Base-by-base conservation (phyloP, 2,329 filamentous ascomycete genomes). In the Sporothrix sp. region DNA sequence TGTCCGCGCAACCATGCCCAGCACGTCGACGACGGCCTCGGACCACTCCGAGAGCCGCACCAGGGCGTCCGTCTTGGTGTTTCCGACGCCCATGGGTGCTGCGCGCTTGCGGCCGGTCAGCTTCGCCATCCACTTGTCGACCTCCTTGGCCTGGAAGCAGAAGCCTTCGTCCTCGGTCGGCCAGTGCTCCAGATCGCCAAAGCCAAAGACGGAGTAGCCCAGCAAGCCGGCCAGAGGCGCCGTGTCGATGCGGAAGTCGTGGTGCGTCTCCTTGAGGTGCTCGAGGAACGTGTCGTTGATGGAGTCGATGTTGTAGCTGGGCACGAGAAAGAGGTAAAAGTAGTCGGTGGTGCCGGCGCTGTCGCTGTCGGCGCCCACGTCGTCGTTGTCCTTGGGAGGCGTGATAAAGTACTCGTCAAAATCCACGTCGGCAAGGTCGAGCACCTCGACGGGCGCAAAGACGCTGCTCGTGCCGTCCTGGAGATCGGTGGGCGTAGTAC, bases 71-170 rank as follows among this genome's bases (percentile, higher is more conserved):
- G 54, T 32, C 66, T 89, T 94, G 52, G 85, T 78, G 66, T 97
- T 89, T 2, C 85, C 88, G 74, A 91, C 83, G 4, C 93, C 93
- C 7, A 97, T 71, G 0, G 91, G 91, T 60, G 85, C 97, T 1
- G 88, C 90, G 62, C 90, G 76, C 68, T 91, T 95, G 55, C 84
- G 79, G 2, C 79, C 84, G 0, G 90, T 95, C 60, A 98, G 69
- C 63, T 89, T 94, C n/a, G 91, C 89, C 85, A 98, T 87, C 91
- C 93, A 97, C 63, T 82, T 89, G 64, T 98, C 91, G 3, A 94
- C 74, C 58, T 95, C 84, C 61, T 84, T 86, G 1, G 91, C 91
- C 64, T 97, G 91, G 55, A 87, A 89, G 64, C 91, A 96, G 68
- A 90, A 98, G 0, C 91, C 91, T 59, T 93, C 86, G 53, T 84